Base-by-base conservation (phyloP, 768 basidiomycete genomes). In the Boletus subparvulus region DNA sequence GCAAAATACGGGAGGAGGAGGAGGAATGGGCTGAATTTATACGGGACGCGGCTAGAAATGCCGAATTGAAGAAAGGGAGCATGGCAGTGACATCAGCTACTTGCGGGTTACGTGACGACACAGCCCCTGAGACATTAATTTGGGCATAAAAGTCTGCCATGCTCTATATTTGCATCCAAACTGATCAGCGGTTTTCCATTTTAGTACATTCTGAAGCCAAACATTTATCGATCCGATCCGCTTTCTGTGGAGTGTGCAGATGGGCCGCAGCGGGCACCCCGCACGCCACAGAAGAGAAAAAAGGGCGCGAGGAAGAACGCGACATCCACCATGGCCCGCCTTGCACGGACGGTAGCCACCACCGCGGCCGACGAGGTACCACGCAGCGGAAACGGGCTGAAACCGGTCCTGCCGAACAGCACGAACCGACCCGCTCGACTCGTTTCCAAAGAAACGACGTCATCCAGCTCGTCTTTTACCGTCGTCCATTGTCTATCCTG, bases 51-150 rank as follows among this genome's bases (percentile, higher is more conserved):
- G 61, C 42, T 61, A 71, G 56, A 7, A 40, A 45, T 66, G 54
- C 68, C 69, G 64, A 64, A 62, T 59, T 62, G 28, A 65, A 65
- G 57, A 63, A 71, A 71, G 65, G 65, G 60, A 56, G 54, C 42
- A 66, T 70, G 62, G 55, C 50, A 61, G 67, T 71, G 71, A 71
- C 70, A 73, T 73, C 71, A 73, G 66, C 47, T 53, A 54, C 56
- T 55, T 37, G 56, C 19, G 53, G n/a, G 53, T 69, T 62, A 62
- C 58, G 63, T 64, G 55, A 63, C 51, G 44, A 54, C 61, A 67
- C 65, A 69, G 65, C 65, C 61, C 60, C 68, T 65, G 58, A 61
- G 54, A 68, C 61, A 59, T 61, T 52, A 59, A 58, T 64, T 64
- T 61, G 45, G 46, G 33, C 40, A 51, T 45, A 41, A 61, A 55